These are phyloP conservation scores for Sugiyamaella marilandica DNA, from an alignment of 805 yeast genomes.

Conservation along the genomic window DNA sequence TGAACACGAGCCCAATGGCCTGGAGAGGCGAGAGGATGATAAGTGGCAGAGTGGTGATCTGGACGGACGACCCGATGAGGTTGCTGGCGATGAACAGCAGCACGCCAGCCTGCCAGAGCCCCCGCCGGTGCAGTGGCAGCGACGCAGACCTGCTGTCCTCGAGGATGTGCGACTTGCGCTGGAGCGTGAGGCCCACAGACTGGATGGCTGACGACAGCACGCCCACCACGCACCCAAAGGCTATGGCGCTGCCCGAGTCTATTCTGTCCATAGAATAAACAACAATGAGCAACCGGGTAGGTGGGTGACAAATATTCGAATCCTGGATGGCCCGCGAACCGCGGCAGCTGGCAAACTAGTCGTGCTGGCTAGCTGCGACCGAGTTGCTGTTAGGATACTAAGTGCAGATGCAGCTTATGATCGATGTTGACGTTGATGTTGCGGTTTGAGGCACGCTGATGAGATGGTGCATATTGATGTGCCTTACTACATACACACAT, in stretches of 20 bases:
- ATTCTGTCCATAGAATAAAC: constrained; percentile 7
- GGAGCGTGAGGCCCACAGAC: constrained; percentile 75
- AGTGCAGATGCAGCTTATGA: neutral
- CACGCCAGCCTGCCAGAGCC: constrained; percentile 74
- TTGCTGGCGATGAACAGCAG: constrained; percentile 66
- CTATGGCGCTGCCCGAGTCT: constrained; percentile 28
- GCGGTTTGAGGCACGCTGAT: neutral
- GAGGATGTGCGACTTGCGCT: constrained; percentile 66
- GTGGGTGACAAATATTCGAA: neutral
- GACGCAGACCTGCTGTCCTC: constrained; percentile 34
- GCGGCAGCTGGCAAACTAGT: too few species aligned
- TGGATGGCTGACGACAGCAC: constrained; percentile 72
- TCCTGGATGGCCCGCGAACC: too few species aligned
- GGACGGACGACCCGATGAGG: constrained; percentile 74
- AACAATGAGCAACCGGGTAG: too few species aligned
- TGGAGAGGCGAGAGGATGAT: constrained; percentile 78
- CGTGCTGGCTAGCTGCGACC: too few species aligned
- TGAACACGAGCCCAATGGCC: constrained; percentile 83
- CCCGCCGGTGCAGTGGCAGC: constrained; percentile 29
- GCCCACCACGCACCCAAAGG: constrained; percentile 64
- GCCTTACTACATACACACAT: neutral
- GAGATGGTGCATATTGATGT: neutral
- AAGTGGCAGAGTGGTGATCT: constrained; percentile 77
- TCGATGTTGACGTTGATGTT: neutral
- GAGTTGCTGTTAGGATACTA: neutral